Evolutionary conservation across 495 filamentous ascomycete genomes (phyloP).

Genomic region (Aspergillus taichungensis): DNA sequence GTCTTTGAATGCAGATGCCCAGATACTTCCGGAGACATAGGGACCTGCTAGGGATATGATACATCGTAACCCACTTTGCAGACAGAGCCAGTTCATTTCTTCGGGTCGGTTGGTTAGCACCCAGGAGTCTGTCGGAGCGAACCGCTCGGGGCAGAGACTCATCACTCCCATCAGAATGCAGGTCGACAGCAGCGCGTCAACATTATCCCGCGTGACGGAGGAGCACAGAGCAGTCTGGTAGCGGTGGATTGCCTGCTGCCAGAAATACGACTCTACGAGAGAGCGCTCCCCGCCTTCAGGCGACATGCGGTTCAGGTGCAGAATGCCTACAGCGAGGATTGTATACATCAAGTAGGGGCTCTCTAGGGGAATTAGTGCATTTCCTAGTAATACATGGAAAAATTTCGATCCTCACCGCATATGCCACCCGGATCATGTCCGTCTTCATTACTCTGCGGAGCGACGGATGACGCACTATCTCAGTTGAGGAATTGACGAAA

Average conservation of each 20-base stretch:
- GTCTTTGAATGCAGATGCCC: constrained; percentile 20
- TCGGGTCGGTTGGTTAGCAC: constrained; percentile 25
- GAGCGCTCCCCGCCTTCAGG: constrained; percentile 15
- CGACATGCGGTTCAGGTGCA: constrained; percentile 29
- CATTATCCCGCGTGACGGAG: constrained; percentile 19
- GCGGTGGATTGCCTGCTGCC: constrained; percentile 25
- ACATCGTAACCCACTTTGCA: constrained; percentile 30
- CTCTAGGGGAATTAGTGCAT: constrained; percentile 9
- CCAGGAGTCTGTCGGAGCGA: constrained; percentile 33
- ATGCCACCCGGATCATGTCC: constrained; percentile 31
- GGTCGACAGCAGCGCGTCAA: constrained; percentile 30
- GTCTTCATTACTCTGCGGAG: constrained; percentile 27
- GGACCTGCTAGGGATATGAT: constrained; percentile 22
- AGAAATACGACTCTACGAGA: constrained; percentile 33
- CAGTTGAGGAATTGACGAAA: constrained; percentile 23
- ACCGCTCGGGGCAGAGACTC: constrained; percentile 27
- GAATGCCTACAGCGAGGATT: constrained; percentile 29
- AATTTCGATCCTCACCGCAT: constrained; percentile 17
- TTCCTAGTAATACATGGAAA: no score
- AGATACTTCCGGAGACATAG: constrained; percentile 27
- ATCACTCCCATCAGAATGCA: constrained; percentile 32
- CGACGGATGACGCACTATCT: constrained; percentile 18
- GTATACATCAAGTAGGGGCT: constrained; percentile 37
- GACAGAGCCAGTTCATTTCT: constrained; percentile 34
- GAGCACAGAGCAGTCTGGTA: constrained; percentile 20